phyloP scores from a whole-genome alignment of 2,329 filamentous ascomycete genomes.

The Phaeosphaeria sp. region DNA sequence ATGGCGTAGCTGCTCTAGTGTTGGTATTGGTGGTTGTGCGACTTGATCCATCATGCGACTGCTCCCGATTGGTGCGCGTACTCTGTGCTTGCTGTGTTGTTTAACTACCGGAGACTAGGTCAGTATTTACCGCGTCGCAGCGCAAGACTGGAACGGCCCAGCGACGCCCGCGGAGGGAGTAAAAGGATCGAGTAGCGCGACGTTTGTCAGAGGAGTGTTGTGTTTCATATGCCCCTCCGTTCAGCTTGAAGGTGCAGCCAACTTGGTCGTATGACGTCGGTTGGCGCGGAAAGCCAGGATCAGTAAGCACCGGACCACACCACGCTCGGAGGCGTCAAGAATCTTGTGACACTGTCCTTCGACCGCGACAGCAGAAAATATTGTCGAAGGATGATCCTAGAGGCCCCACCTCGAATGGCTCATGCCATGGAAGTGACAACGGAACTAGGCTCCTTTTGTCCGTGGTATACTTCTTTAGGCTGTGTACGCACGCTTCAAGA shows the following conservation, averaged over 20 bases:
- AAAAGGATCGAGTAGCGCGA: background rate
- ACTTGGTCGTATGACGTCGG: slow-evolving; percentile 12
- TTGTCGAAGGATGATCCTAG: background rate
- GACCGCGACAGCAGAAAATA: background rate
- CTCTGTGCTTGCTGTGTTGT: background rate
- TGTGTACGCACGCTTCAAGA: background rate
- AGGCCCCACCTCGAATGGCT: background rate
- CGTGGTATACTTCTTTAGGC: background rate
- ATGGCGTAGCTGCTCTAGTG: slow-evolving; percentile 41
- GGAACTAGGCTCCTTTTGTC: background rate
- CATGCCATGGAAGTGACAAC: background rate
- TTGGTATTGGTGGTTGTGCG: slow-evolving; percentile 18
- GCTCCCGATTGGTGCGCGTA: background rate
- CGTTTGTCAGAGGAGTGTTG: background rate
- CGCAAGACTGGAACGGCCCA: background rate
- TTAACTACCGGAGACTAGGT: background rate
- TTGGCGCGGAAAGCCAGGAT: slow-evolving; percentile 9
- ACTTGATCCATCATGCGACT: slow-evolving; percentile 24
- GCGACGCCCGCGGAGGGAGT: background rate
- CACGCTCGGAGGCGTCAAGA: background rate
- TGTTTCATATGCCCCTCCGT: slow-evolving; percentile 4
- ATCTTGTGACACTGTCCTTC: background rate
- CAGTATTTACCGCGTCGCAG: background rate
- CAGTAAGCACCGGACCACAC: slow-evolving; percentile 5
- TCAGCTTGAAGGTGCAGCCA: background rate